These are phyloP conservation scores for Cercospora berteroae DNA, from an alignment of 2,329 filamentous ascomycete genomes.

Conservation along the genomic window DNA sequence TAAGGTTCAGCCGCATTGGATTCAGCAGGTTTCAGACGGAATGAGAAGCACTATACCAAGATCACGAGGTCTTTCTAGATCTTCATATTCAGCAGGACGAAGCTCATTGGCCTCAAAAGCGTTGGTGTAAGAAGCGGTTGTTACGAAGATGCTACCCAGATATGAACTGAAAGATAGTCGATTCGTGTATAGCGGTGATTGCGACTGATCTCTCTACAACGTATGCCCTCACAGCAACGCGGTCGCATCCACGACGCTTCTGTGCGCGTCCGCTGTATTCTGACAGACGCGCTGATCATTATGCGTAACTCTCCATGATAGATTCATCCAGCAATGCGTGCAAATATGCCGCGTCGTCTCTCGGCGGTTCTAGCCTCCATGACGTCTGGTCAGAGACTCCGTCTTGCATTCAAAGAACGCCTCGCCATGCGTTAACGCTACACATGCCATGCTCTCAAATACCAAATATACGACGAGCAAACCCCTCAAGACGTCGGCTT, in stretches of 20 bases:
- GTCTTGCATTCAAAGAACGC: background rate
- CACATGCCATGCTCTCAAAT: background rate
- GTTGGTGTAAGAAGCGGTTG: background rate
- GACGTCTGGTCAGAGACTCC: background rate
- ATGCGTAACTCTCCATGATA: background rate
- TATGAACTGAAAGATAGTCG: background rate
- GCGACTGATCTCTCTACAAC: background rate
- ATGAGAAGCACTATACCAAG: background rate
- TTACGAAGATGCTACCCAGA: background rate
- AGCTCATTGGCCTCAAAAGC: background rate
- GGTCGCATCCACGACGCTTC: background rate
- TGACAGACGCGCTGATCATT: background rate
- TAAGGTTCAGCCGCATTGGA: background rate
- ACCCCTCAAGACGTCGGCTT: background rate
- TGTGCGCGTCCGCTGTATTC: background rate
- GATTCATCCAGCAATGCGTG: background rate
- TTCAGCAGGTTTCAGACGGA: background rate
- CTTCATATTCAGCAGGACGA: background rate
- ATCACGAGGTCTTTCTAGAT: background rate
- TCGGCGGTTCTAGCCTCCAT: background rate
- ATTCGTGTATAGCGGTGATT: background rate
- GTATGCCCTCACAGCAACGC: background rate
- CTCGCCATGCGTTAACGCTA: slow-evolving; percentile 1
- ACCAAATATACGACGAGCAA: slow-evolving; percentile 3
- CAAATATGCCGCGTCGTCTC: background rate